These are phyloP conservation scores for Lagenidium sp. DNA, from an alignment of 352 stramenopile species.

Conservation along the genomic window DNA sequence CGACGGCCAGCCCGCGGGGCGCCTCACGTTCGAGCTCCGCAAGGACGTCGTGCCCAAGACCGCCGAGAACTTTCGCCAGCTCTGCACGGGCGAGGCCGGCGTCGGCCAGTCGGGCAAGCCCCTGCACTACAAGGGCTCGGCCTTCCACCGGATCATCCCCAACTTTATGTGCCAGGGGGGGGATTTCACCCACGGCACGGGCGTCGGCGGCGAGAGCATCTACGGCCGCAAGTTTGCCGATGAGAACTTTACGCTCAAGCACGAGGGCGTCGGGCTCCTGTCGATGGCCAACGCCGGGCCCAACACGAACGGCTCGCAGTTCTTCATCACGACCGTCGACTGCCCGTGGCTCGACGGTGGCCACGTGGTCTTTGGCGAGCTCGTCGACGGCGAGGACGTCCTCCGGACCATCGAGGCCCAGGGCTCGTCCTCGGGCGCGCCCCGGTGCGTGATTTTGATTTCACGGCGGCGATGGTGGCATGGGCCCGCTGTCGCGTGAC, in stretches of 20 bases:
- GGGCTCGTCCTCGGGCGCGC: conserved; percentile 89
- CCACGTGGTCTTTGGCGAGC: conserved; percentile 92
- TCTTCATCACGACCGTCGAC: conserved; percentile 95
- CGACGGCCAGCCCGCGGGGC: conserved; percentile 74
- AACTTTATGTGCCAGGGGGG: conserved; percentile 96
- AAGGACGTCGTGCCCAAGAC: conserved; percentile 96
- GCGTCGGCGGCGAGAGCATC: conserved; percentile 88
- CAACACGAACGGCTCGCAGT: conserved; percentile 98
- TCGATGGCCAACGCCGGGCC: conserved; percentile 96
- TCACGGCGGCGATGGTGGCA: background rate
- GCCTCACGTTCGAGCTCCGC: conserved; percentile 89
- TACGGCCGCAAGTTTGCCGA: conserved; percentile 94
- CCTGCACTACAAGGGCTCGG: conserved; percentile 83
- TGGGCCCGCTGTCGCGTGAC: background rate
- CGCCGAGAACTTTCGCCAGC: conserved; percentile 96
- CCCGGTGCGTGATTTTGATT: conserved; percentile 35
- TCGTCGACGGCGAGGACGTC: conserved; percentile 93
- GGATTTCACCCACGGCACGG: conserved; percentile 94
- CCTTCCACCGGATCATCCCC: conserved; percentile 91
- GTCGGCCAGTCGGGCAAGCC: conserved; percentile 69
- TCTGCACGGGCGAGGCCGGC: conserved; percentile 97
- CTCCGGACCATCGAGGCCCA: conserved; percentile 94
- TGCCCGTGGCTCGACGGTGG: conserved; percentile 85
- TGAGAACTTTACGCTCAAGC: conserved; percentile 94
- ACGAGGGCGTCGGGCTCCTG: conserved; percentile 85